A percentile compares a stretch with the other conserved stretches of the same genome.
These are phyloP conservation scores for Seiridium cupressi DNA, from an alignment of 2,329 filamentous ascomycete genomes.

Conservation along the genomic window DNA sequence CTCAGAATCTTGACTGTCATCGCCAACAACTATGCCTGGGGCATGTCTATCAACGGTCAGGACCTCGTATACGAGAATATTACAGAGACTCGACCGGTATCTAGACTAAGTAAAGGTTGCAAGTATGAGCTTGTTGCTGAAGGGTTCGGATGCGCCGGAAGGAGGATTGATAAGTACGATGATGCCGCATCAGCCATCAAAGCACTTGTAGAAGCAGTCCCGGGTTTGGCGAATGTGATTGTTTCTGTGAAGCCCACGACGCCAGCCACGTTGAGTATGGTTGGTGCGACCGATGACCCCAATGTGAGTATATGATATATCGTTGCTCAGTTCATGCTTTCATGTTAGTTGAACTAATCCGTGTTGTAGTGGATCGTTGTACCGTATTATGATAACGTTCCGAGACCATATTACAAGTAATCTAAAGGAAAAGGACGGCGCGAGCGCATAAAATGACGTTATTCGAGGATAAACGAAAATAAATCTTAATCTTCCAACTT, in stretches of 20 bases:
- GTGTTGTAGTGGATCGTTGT: slow-evolving; percentile 33
- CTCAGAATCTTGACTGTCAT: slow-evolving; percentile 40
- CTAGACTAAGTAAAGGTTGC: slow-evolving; percentile 23
- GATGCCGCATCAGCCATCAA: slow-evolving; percentile 30
- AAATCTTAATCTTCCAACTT: too few relatives aligned
- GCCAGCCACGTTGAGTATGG: slow-evolving; percentile 35
- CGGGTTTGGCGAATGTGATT: slow-evolving; percentile 35
- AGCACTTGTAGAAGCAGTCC: slow-evolving; percentile 28
- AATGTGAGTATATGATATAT: slow-evolving; percentile 20
- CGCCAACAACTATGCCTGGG: slow-evolving; percentile 42
- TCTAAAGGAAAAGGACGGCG: too few relatives aligned
- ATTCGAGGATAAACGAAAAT: too few relatives aligned
- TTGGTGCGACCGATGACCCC: slow-evolving; percentile 37
- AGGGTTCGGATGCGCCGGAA: slow-evolving; percentile 32
- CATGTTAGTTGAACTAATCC: too few relatives aligned
- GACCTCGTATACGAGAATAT: slow-evolving; percentile 37
- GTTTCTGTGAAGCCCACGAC: slow-evolving; percentile 34
- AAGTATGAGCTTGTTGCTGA: slow-evolving; percentile 39
- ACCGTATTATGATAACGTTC: slow-evolving; percentile 47
- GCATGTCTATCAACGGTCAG: slow-evolving; percentile 41
- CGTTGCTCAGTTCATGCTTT: too few relatives aligned
- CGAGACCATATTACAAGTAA: slow-evolving; percentile 12
- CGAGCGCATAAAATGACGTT: too few relatives aligned
- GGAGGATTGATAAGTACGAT: slow-evolving; percentile 22
- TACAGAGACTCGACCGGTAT: slow-evolving; percentile 23